Base-by-base conservation (phyloP, 768 basidiomycete species). In the Termitomyces sp. region DNA sequence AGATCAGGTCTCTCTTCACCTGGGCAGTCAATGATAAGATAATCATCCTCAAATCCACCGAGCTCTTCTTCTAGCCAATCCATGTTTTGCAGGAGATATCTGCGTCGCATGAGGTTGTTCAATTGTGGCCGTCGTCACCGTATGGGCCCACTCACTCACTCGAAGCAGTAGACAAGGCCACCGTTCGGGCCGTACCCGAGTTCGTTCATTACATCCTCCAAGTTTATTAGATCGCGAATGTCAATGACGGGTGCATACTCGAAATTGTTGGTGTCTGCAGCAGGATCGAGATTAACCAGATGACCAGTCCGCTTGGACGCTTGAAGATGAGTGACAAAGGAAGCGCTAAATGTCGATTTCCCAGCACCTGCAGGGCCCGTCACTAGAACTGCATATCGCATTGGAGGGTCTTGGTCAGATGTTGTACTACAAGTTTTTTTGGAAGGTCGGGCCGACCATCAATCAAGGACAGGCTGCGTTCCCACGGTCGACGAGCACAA, bases 31-130 rank as follows among this genome's bases (percentile, higher is more conserved):
- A 94, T 83, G 59, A 95, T 84, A 46, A 94, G 81, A 74, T 98
- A 99, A 73, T 99, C 97, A 66, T 98, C 90, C 29, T 97, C 95
- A 70, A 83, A 99, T 12, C 90, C 88, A 4, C 95, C 95, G 2
- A 99, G 80, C 66, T 96, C 92, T 68, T 98, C 96, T 65, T 97
- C 92, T 31, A 98, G 78, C 97, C 97, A 99, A 71, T 98, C 97
- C 76, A 99, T 90, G 67, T 99, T 97, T 69, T 98, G 85, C 63
- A 97, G 73, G 54, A 99, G 81, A 78, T 98, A 98, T 71, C 97
- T 99, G 58, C 24, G 49, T 31, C n/a, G 22, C 42, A 44, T 28
- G 51, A 28, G 58, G 28, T 47, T 36, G 51, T 31, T 33, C 45
- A 36, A 22, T 34, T 51, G 9, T 22, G 50, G 22, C 26, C 18